Evolutionary conservation across 257 asterid species (phyloP).

Genomic region (Eucommia ulmoides): DNA sequence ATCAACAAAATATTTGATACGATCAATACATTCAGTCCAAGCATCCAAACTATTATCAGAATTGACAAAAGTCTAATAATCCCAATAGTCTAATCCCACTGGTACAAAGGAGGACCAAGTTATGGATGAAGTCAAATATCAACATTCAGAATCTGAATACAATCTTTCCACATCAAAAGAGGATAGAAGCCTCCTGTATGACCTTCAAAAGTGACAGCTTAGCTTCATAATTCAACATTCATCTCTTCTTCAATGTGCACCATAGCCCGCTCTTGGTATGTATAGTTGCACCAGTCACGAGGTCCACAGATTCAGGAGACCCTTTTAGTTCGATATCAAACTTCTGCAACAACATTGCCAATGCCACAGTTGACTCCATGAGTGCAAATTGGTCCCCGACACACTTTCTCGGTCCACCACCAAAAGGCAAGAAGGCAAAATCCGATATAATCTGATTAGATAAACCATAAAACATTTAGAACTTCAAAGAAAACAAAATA

Average conservation of each 20-base stretch:
- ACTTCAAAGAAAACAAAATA: background rate
- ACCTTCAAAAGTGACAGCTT: no score
- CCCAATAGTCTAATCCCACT: no score
- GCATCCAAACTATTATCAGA: no score
- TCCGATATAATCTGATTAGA: constrained; percentile 57
- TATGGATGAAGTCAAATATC: no score
- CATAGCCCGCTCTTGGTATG: constrained; percentile 85
- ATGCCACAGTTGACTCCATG: constrained; percentile 88
- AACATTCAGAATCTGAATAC: no score
- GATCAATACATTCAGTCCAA: no score
- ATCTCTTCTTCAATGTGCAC: constrained; percentile 70
- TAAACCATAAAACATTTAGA: constrained; percentile 1
- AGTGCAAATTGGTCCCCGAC: constrained; percentile 96
- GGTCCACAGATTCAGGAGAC: constrained; percentile 61
- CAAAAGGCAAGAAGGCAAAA: constrained; percentile 92
- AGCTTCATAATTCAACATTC: background rate
- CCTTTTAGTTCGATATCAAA: constrained; percentile 49
- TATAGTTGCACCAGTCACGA: constrained; percentile 91
- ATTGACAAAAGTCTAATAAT: no score
- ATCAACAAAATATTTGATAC: no score
- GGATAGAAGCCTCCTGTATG: no score
- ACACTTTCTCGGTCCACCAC: constrained; percentile 97
- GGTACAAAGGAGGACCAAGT: no score
- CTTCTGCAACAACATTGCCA: constrained; percentile 65
- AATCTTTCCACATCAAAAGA: no score